Percentiles rank a stretch among this genome's conserved stretches.
phyloP scores from a whole-genome alignment of 1,139 yeast genomes.

The Taphrina pruni region DNA sequence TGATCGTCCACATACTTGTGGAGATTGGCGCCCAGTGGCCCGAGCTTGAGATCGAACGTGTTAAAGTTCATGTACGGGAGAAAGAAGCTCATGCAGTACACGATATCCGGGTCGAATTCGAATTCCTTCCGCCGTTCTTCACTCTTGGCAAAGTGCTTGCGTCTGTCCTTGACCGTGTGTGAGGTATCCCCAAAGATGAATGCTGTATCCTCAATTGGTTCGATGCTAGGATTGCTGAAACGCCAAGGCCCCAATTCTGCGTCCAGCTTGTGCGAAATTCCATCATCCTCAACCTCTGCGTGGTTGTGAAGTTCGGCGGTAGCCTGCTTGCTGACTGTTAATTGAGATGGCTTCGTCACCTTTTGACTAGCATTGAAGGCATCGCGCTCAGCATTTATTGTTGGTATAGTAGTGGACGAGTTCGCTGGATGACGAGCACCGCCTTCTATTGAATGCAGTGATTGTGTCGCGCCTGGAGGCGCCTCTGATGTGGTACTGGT shows the following conservation, averaged over 20 bases:
- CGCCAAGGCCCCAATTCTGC: conserved; percentile 41
- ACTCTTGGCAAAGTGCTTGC: conserved; percentile 41
- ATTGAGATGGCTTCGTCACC: not conserved
- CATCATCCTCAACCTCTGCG: conserved; percentile 6
- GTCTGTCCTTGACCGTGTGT: conserved; percentile 41
- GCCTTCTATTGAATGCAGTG: conserved; percentile 6
- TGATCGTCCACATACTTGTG: conserved; percentile 46
- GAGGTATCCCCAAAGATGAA: conserved; percentile 41
- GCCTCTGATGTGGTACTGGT: conserved; percentile 5
- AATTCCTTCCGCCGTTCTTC: conserved; percentile 34
- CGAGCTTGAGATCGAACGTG: conserved; percentile 42
- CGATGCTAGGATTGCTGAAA: conserved; percentile 42
- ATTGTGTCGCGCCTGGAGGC: conserved; percentile 1
- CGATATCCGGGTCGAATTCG: conserved; percentile 41
- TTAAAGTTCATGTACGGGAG: conserved; percentile 43
- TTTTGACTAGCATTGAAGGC: not conserved
- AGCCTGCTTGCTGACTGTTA: not conserved
- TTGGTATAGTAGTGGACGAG: not conserved
- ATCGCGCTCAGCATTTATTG: not conserved
- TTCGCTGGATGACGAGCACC: not conserved
- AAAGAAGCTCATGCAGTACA: conserved; percentile 44
- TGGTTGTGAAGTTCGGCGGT: not conserved
- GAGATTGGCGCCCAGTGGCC: conserved; percentile 43
- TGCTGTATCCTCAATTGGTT: conserved; percentile 43
- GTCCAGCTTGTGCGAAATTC: conserved; percentile 32